Base-by-base conservation (phyloP, 139 green algal genomes). In the Gonium pectorale region DNA sequence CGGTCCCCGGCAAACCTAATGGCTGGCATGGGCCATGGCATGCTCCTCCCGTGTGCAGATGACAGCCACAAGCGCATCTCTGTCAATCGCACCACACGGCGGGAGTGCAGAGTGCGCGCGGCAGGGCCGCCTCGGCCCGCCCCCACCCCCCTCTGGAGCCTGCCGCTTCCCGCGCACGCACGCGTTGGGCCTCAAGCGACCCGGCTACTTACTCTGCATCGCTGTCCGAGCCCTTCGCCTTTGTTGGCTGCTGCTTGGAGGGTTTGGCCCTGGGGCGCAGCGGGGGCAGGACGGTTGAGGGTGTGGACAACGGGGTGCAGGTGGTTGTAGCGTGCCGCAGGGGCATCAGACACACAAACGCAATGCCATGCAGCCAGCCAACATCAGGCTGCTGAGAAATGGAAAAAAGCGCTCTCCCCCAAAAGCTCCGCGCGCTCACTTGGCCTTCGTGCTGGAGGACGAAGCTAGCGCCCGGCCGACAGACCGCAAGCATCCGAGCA, bases 211-310 rank as follows among this genome's bases (percentile, higher is more conserved):
- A 82, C 75, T 82, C 75, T 15, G 43, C 41, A 24, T 82, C 75
- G 17, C 29, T 71, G n/a, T 82, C 75, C 29, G 75, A 82, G 29
- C 40, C 59, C 75, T 82, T 82, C 22, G n/a, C 27, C 59, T 82
- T 82, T 2, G 38, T 1, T 22, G 54, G 17, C 35, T 31, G 0
- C 38, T 56, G 29, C 59, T 82, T 69, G 0, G 17, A 5, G 0
- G 75, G 27, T 41, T 71, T 82, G n/a, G n/a, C 19, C 75, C 75
- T 82, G 75, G 1, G 33, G n/a, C n/a, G n/a, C n/a, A n/a, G n/a
- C n/a, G n/a, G n/a, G n/a, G n/a, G n/a, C n/a, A n/a, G n/a, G n/a
- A n/a, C n/a, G n/a, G n/a, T n/a, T n/a, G n/a, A n/a, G n/a, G n/a
- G n/a, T n/a, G n/a, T n/a, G n/a, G n/a, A n/a, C n/a, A n/a, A n/a